phyloP scores from a whole-genome alignment of 441 rosid species.

The Jatropha podagrica region DNA sequence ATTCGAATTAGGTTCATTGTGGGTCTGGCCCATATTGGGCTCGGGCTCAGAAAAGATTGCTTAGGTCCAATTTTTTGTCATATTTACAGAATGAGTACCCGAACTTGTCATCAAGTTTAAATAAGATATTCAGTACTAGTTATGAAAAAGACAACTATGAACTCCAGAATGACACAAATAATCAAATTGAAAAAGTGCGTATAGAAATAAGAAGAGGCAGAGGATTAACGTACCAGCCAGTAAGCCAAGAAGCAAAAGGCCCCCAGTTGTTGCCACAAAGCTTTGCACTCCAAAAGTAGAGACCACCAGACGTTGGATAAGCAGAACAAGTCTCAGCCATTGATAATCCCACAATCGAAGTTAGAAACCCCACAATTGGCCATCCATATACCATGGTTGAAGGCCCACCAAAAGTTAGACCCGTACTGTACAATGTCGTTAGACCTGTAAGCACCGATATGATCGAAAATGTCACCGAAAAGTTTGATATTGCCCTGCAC shows the following conservation, averaged over 20 bases:
- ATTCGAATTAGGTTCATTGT: too few relatives aligned
- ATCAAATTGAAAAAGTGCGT: too few relatives aligned
- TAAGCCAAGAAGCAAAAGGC: conserved; percentile 58
- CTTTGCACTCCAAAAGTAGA: conserved; percentile 58
- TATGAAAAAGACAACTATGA: too few relatives aligned
- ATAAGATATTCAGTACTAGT: too few relatives aligned
- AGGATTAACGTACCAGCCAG: conserved; percentile 44
- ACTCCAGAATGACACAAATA: too few relatives aligned
- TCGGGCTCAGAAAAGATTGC: too few relatives aligned
- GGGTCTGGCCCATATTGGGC: too few relatives aligned
- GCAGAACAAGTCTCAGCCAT: conserved; percentile 72
- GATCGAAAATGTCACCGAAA: conserved; percentile 49
- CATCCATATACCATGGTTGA: conserved; percentile 54
- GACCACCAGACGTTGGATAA: conserved; percentile 58
- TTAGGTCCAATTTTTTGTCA: too few relatives aligned
- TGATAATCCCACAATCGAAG: conserved; percentile 37
- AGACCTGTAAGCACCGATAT: conserved; percentile 49
- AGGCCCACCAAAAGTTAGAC: conserved; percentile 55
- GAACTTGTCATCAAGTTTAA: too few relatives aligned
- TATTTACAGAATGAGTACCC: too few relatives aligned
- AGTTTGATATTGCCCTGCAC: conserved; percentile 47
- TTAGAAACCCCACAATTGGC: conserved; percentile 45
- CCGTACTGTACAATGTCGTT: conserved; percentile 41
- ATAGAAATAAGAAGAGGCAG: not conserved
- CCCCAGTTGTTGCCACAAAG: conserved; percentile 48